Base-by-base conservation (phyloP, 352 stramenopile species). In the Plasmopara viticola region DNA sequence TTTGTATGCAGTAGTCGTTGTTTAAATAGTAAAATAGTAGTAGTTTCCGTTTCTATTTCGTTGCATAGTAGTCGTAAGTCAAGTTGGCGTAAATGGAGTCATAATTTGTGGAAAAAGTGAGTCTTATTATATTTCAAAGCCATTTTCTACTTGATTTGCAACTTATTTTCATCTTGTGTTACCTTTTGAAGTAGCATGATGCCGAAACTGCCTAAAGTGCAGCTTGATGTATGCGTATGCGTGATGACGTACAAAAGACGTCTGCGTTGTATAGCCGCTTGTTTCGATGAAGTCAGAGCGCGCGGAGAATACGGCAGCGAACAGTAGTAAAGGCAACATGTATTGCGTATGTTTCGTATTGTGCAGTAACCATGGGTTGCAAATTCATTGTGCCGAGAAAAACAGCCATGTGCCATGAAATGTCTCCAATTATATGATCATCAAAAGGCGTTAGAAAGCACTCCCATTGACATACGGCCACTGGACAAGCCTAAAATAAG, bases 401-500 rank as follows among this genome's bases (percentile, higher is more conserved):
- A 13, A 41, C 37, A 15, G 18, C 14, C 6, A 41, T 17, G 13
- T 14, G 7, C 37, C 37, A 41, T 8, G 5, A 8, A 15, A 41
- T 2, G n/a, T 41, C 14, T n/a, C 6, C 20, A 25, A 25, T 3
- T 3, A 25, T 14, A 6, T 45, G 25, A 1, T 14, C 38, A 3
- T 30, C 2, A 28, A 60, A 48, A 15, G 53, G 53, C 7, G 4
- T 15, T 10, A 60, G 33, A 38, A 29, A 54, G 28, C 34, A 39
- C 2, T 44, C 31, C 29, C 45, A 53, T 39, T 53, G 38, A 44
- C 9, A 31, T 34, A 13, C 13, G 9, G 44, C 53, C 6, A 60
- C 45, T 7, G 0, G 0, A n/a, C 52, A 60, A 17, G 10, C 4
- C 53, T 44, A 53, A 60, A 60, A 60, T 14, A 50, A 18, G 18